These are phyloP conservation scores for Sporopachydermia cereana DNA, from an alignment of 1,139 yeast genomes.

Conservation along the genomic window DNA sequence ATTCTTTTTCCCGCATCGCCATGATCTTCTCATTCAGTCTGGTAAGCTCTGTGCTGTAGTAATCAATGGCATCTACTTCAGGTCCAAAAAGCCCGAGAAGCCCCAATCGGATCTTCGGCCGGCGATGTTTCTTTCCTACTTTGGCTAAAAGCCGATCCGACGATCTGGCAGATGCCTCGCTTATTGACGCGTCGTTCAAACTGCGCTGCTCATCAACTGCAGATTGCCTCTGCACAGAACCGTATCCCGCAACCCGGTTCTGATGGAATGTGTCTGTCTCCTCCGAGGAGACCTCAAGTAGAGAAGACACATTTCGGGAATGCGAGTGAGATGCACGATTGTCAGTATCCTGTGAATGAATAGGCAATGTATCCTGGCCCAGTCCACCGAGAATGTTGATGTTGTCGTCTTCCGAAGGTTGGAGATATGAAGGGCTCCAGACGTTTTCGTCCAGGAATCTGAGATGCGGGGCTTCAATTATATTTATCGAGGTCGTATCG, in stretches of 20 bases:
- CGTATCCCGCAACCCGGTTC: not conserved
- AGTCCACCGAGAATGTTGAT: not conserved
- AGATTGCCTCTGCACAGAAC: not conserved
- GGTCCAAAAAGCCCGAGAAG: slow-evolving; percentile 43
- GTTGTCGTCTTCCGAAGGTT: not conserved
- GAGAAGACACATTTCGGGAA: not conserved
- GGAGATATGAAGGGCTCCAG: not conserved
- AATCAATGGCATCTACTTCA: slow-evolving; percentile 52
- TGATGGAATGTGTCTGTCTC: not conserved
- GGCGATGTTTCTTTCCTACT: slow-evolving; percentile 12
- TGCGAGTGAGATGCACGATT: not conserved
- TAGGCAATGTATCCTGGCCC: not conserved
- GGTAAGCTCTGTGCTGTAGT: slow-evolving; percentile 44
- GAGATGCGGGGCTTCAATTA: not conserved
- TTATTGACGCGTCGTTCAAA: not conserved
- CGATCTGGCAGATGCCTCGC: not conserved
- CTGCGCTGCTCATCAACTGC: not conserved
- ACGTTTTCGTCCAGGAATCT: slow-evolving; percentile 3
- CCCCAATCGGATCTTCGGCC: slow-evolving; percentile 35
- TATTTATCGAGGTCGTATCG: not conserved
- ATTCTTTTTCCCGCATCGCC: slow-evolving; percentile 34
- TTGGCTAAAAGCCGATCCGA: not conserved
- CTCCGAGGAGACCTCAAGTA: not conserved
- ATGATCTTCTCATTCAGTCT: slow-evolving; percentile 46
- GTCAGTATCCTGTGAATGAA: not conserved